phyloP scores from a whole-genome alignment of 2,329 filamentous ascomycete species.

The Fusarium sp. region DNA sequence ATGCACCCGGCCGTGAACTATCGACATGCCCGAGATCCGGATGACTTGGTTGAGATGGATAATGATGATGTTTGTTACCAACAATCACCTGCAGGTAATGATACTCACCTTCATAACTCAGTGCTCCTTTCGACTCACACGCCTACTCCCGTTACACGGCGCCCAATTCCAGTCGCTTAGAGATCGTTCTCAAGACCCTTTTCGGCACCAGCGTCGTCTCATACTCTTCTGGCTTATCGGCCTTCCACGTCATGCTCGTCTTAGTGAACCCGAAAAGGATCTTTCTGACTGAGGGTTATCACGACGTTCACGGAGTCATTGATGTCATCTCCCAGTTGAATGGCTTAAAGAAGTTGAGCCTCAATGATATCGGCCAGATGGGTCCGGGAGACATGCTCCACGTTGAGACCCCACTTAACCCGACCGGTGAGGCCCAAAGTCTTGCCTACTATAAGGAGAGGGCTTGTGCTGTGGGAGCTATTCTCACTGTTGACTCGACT shows the following conservation, averaged over 20 bases:
- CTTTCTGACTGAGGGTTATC: neutral
- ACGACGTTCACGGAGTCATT: neutral
- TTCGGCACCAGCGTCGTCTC: neutral
- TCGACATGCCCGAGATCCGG: neutral
- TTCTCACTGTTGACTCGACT: neutral
- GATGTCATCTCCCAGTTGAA: neutral
- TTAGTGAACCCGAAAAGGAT: neutral
- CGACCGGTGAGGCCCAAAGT: neutral
- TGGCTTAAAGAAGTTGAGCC: neutral
- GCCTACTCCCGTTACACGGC: neutral
- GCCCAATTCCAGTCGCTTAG: neutral
- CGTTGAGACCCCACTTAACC: neutral
- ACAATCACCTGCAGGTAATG: too few species aligned
- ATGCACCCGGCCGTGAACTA: neutral
- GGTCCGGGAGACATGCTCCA: neutral
- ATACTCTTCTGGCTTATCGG: neutral
- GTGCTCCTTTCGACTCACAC: neutral
- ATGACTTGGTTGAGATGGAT: neutral
- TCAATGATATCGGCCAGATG: neutral
- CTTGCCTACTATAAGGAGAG: neutral
- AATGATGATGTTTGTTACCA: neutral
- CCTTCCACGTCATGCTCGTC: neutral
- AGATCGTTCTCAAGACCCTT: neutral
- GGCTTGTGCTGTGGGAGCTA: neutral
- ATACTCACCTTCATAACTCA: neutral